Evolutionary conservation across 1,284 basidiomycete genomes (phyloP), one percentile per base, ranked within the genome.

Genomic region (Apiotrichum gracile): DNA sequence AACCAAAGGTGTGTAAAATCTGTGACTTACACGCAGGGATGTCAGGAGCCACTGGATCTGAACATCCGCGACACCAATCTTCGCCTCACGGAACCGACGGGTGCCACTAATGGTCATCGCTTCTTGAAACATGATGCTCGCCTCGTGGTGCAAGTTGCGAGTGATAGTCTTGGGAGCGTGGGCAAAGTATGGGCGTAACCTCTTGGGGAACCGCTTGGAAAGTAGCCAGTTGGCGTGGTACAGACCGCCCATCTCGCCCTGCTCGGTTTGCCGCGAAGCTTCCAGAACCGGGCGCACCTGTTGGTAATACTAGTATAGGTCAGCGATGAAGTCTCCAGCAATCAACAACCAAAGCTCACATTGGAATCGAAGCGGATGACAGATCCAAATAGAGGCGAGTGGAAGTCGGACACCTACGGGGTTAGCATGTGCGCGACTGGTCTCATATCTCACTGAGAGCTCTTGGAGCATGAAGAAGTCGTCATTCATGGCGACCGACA

Each of bases 101-200:
- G 63, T 57, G 25, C 61, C 62, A 38, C 68, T 69, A 16, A 50
- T 42, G 1, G 61, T 57, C 10, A 72, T 43, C 9, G 60, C 65
- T 24, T 71, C 64, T 19, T 63, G 55, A 54, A 74, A 74, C 67
- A 74, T 74, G 37, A 73, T 35, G 24, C 62, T 68, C 5, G 68
- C 67, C 50, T 74, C 73, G 45, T 72, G 69, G 41, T 72, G 71
- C 4, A 75, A 49, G 17, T 66, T 62, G 21, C 69, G 58, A 1
- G 69, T 70, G 47, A 73, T 67, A 40, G 68, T 64, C 43, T 73
- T 72, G 5, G 73, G 73, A 1, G 69, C 64, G 47, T 75, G 72
- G 1, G 66, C 63, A 58, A 73, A 66, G 56, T 73, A 73, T 0
- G 69, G 70, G n/a, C 72, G 60, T 5, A 65, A 50, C 10, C 69